phyloP scores from a whole-genome alignment of 768 basidiomycete genomes.

The Tulasnella sp. region DNA sequence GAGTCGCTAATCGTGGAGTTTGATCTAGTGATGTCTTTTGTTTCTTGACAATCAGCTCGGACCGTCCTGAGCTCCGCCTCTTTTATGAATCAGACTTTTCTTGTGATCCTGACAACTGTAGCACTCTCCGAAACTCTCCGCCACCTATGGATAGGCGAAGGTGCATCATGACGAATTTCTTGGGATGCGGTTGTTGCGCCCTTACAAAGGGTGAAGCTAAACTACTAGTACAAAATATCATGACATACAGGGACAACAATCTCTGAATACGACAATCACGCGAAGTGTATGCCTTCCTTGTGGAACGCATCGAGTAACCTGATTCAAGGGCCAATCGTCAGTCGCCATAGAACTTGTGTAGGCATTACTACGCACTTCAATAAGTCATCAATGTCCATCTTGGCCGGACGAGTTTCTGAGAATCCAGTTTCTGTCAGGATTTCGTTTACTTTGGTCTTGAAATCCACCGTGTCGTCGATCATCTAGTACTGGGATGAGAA shows the following conservation, averaged over 20 bases:
- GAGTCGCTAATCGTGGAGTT: no score
- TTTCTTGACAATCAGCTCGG: no score
- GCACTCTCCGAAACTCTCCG: no score
- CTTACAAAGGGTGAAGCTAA: no score
- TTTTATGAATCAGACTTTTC: no score
- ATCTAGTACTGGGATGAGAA: conserved; percentile 33
- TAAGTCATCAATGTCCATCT: conserved; percentile 88
- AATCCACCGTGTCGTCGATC: conserved; percentile 54
- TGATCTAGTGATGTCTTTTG: no score
- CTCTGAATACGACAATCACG: neutral
- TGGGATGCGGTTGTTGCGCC: no score
- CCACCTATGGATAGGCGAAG: no score
- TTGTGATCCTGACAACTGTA: no score
- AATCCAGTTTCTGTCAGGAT: conserved; percentile 60
- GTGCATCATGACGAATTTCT: no score
- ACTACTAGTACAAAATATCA: no score
- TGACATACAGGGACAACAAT: neutral
- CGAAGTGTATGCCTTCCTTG: conserved; percentile 26
- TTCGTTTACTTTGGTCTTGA: conserved; percentile 57
- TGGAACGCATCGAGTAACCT: conserved; percentile 27
- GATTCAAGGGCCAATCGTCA: neutral
- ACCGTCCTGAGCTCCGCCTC: no score
- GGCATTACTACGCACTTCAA: conserved; percentile 48
- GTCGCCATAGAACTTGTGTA: neutral
- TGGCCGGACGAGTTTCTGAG: conserved; percentile 69